Percentiles rank a stretch among this genome's conserved stretches.
Conservation (phyloP, 164 flowering plant genomes). For the Aristolochia contorta region DNA sequence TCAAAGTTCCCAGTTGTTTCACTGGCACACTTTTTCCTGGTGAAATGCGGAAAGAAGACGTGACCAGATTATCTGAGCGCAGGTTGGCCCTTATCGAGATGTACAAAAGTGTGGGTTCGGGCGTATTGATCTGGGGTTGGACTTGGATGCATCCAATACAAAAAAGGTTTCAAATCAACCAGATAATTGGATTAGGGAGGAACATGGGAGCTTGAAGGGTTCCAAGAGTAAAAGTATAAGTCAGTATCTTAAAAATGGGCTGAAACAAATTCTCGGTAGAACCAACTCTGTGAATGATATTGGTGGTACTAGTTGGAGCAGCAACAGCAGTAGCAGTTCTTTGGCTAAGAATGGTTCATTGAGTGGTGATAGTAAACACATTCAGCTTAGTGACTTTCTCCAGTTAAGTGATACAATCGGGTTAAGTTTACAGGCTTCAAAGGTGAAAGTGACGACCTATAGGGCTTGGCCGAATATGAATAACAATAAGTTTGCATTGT, state of each 20-base stretch:
- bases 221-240: constrained; percentile 40
- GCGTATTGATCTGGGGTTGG: neutral
- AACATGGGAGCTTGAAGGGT: constrained; percentile 16
- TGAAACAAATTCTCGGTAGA: constrained; percentile 53
- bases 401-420: constrained; percentile 52
- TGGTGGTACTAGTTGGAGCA: neutral
- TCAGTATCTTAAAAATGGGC: constrained; percentile 38
- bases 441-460: constrained; percentile 48
- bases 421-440: constrained; percentile 50
- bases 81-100: constrained; percentile 40
- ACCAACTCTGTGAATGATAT: constrained; percentile 24
- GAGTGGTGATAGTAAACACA: constrained; percentile 45
- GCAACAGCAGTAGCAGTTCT: constrained; percentile 5
- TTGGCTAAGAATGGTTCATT: constrained; percentile 32
- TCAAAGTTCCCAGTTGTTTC: constrained; percentile 30
- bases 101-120: constrained; percentile 3
- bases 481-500: constrained; percentile 74
- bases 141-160: constrained; percentile 21
- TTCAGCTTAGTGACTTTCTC: constrained; percentile 61
- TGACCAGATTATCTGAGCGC: constrained; percentile 31
- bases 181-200: constrained; percentile 25
- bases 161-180: constrained; percentile 34
- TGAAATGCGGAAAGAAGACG: constrained; percentile 16
- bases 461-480: constrained; percentile 96
- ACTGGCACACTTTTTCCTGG: constrained; percentile 34